Base-by-base conservation (phyloP, 768 basidiomycete species). In the Psilocybe subaeruginosa region DNA sequence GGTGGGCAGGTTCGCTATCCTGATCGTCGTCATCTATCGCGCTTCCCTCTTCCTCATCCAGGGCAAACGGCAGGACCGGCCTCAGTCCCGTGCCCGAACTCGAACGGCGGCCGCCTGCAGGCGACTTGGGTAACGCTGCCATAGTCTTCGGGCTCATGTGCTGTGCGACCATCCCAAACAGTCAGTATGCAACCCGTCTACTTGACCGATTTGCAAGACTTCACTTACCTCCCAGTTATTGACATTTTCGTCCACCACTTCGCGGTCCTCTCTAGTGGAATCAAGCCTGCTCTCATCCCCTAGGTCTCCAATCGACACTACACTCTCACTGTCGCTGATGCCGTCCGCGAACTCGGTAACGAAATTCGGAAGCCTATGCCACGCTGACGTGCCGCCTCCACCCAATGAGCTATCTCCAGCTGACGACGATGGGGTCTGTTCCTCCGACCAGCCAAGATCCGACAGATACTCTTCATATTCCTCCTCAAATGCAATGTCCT, bases 91-190 rank as follows among this genome's bases (percentile, higher is more conserved):
- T 84, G 35, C 93, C 93, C 5, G 93, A 91, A 63, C 92, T 93
- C 35, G 92, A 92, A 27, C 95, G 85, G 27, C 95, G 84, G 51
- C 81, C 80, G 46, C 91, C 89, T 14, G 90, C 90, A 16, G 95
- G 95, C 0, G 94, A 96, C 72, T 95, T 95, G 0, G 95, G 92
- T 50, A 98, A 79, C 8, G 94, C 91, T 11, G 92, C 92, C 87
- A 98, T 91, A 2, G 95, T 96, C 75, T 93, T 92, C 3, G 95
- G 94, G 65, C 96, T 97, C 90, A 98, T 92, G 70, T 97, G 95
- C 95, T 95, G 64, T 17, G 63, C 27, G 30, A 43, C 30, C 51
- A 62, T 46, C 27, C 31, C 29, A 35, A 63, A 60, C 41, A 8
- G 61, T 56, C 41, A 37, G 23, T 23, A 23, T 23, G 23, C 23